Conservation (phyloP, 1,284 basidiomycete species). For the Cryptococcus neoformans region DNA sequence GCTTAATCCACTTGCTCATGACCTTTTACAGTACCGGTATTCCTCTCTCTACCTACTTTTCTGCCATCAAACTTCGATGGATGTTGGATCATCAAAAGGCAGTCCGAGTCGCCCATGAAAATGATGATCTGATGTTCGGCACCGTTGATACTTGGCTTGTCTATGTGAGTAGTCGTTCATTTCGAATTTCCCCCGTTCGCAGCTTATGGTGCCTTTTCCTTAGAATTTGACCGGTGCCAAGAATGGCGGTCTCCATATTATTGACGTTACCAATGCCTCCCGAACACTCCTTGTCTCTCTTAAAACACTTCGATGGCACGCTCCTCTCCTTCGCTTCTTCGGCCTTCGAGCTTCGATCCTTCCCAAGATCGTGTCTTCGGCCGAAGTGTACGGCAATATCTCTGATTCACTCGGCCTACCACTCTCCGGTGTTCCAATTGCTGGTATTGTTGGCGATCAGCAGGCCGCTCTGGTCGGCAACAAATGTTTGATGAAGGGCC, state of each 20-base stretch:
- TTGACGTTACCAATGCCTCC: conserved; percentile 96
- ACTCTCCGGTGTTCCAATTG: conserved; percentile 76
- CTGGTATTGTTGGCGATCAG: conserved; percentile 93
- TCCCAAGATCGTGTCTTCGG: conserved; percentile 84
- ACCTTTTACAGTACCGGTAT: conserved; percentile 67
- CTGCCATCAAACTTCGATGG: conserved; percentile 93
- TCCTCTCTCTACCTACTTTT: conserved; percentile 95
- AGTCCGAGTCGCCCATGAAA: conserved; percentile 74
- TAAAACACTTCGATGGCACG: conserved; percentile 76
- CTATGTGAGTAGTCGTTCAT: conserved; percentile 61
- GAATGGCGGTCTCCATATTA: conserved; percentile 71
- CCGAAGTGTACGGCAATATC: conserved; percentile 85
- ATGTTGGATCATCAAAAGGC: conserved; percentile 87
- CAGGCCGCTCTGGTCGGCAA: conserved; percentile 96
- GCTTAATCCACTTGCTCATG: not conserved
- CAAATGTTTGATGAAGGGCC: conserved; percentile 79
- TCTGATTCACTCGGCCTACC: conserved; percentile 55
- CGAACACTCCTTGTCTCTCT: conserved; percentile 91
- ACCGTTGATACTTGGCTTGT: conserved; percentile 96
- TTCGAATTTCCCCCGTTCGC: not conserved
- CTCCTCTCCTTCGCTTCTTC: conserved; percentile 82
- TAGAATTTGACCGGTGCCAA: conserved; percentile 81
- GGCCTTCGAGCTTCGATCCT: conserved; percentile 72
- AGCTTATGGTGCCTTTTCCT: not conserved
- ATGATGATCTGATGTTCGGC: conserved; percentile 82